phyloP scores from a whole-genome alignment of 306 rosid species.

The Vigna angularis region DNA sequence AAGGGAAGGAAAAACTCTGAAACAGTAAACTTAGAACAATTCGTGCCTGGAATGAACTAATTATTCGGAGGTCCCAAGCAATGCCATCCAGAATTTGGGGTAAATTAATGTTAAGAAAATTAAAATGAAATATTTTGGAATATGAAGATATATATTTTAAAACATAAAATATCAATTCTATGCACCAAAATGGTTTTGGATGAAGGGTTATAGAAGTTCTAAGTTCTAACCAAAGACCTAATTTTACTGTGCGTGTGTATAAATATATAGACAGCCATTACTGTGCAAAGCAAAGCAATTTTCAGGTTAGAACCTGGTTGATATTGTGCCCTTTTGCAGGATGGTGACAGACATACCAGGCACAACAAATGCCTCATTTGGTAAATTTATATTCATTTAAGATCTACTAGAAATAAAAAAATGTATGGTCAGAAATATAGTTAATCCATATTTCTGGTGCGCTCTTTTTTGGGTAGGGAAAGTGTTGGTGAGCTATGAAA shows the following conservation, averaged over 20 bases:
- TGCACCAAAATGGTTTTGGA: too few relatives aligned
- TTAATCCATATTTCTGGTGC: not conserved
- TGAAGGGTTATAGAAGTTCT: not conserved
- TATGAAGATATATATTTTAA: too few relatives aligned
- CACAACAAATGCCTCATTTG: conserved; percentile 91
- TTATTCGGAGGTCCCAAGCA: not conserved
- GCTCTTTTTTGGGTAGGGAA: conserved; percentile 50
- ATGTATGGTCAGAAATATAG: not conserved
- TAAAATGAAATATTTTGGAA: too few relatives aligned
- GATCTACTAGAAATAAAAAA: not conserved
- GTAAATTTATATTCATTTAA: conserved; percentile 49
- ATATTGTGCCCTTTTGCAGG: conserved; percentile 58
- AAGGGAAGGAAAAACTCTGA: not conserved
- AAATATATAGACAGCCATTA: too few relatives aligned
- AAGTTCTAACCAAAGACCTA: not conserved
- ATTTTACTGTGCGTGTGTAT: not conserved
- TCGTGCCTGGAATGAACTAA: not conserved
- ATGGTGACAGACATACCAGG: conserved; percentile 96
- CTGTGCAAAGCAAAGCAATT: conserved; percentile 2
- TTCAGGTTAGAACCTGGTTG: not conserved
- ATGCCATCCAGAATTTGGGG: not conserved
- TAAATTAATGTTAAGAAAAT: not conserved
- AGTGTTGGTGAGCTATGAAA: conserved; percentile 76
- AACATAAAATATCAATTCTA: too few relatives aligned
- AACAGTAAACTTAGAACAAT: not conserved